Base-by-base conservation (phyloP, 2,329 filamentous ascomycete species). In the Arachnopeziza araneosa region DNA sequence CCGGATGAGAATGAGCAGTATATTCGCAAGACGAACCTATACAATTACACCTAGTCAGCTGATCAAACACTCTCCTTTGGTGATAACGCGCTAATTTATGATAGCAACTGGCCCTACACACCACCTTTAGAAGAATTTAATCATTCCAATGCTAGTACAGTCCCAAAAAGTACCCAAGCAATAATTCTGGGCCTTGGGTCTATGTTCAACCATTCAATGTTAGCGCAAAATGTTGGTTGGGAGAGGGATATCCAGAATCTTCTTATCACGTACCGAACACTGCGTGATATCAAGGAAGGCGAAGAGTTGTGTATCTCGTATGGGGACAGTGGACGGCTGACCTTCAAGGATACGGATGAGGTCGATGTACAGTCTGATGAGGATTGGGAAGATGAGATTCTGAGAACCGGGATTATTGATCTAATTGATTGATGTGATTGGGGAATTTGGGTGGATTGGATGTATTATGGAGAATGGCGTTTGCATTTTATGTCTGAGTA, bases 201-300 rank as follows among this genome's bases (percentile, higher is more conserved):
- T 58, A 82, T 84, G 79, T 84, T 84, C 73, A 84, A 85, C 61
- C 82, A 85, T 64, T 81, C 80, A 2, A 72, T 70, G 0, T 65
- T 72, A 12, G 64, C 75, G 26, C 82, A 84, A 64, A 85, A 85
- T 66, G 78, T 84, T 3, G 80, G 77, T 2, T 84, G 81, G 81
- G 75, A 76, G 63, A 73, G 80, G 23, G 78, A 84, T 68, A 52
- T 80, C 1, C 67, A 73, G 2, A 74, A 73, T 1, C 68, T 74
- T 17, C 64, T 81, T 0, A 75, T 84, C 21, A 77, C 76, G 0
- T 84, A 84, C 63, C 75, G 71, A 17, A 74, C 82, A 19, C 64
- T 82, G 30, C 72, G 78, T 64, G 76, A 82, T 60, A 78, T 84
- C 19, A 67, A 67, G 21, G 67, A 71, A n/a, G 81, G 80, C 17